Evolutionary conservation across 768 basidiomycete genomes (phyloP).

Genomic region (Butyriboletus loyo): DNA sequence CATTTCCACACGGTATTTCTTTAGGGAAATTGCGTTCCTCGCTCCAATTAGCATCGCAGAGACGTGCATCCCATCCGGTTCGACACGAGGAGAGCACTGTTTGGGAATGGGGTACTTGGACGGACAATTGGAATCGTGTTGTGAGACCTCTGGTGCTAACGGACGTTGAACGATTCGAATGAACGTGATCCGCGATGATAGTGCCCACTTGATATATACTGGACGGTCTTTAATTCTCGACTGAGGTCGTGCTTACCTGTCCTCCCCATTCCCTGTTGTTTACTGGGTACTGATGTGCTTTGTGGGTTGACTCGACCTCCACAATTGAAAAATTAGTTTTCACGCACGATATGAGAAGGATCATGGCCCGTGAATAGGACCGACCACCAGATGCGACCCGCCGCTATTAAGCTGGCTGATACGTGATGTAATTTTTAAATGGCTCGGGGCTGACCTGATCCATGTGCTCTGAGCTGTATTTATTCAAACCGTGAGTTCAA

Average conservation of each 20-base stretch:
- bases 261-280: background rate
- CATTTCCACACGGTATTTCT: conserved; percentile 56
- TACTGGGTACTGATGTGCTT: background rate
- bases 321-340: background rate
- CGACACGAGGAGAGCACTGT: conserved; percentile 23
- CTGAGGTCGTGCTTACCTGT: background rate
- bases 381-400: too few species aligned
- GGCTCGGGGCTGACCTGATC: background rate
- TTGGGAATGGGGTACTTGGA: conserved; percentile 75
- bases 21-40: conserved; percentile 53
- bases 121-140: conserved; percentile 76
- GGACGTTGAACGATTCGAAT: conserved; percentile 28
- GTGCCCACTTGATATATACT: background rate
- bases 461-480: background rate
- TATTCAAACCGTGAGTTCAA: too few species aligned
- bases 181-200: background rate
- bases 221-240: background rate
- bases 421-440: too few species aligned
- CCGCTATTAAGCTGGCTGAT: too few species aligned
- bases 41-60: conserved; percentile 35
- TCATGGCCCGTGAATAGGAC: too few species aligned
- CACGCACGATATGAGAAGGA: background rate
- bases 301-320: too few species aligned
- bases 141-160: conserved; percentile 56
- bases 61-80: conserved; percentile 21